Conservation (phyloP, 2,329 filamentous ascomycete species). For the Helotiales sp. region DNA sequence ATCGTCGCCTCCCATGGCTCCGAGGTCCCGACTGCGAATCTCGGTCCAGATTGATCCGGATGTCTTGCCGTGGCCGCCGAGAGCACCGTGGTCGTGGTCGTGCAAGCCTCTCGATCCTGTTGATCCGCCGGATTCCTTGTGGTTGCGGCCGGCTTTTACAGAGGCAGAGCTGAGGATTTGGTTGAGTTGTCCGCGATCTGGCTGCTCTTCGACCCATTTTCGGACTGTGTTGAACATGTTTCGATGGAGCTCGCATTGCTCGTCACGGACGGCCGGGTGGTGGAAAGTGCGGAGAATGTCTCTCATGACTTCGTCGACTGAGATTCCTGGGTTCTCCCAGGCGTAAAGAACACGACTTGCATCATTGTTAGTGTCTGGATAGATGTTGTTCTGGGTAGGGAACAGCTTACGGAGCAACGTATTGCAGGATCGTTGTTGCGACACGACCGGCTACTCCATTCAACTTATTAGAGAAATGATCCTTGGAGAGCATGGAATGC, state of each 20-base stretch:
- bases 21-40: slow-evolving; percentile 62
- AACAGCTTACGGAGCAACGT: slow-evolving; percentile 71
- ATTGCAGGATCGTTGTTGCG: slow-evolving; percentile 79
- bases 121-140: slow-evolving; percentile 47
- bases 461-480: slow-evolving; percentile 80
- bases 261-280: slow-evolving; percentile 82
- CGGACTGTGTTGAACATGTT: slow-evolving; percentile 89
- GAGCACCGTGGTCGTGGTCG: slow-evolving; percentile 42
- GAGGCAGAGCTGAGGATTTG: slow-evolving; percentile 80
- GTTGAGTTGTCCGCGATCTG: slow-evolving; percentile 72
- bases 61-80: slow-evolving; percentile 59
- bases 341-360: slow-evolving; percentile 79
- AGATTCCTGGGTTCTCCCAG: slow-evolving; percentile 86
- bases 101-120: slow-evolving; percentile 44
- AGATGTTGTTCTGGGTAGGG: slow-evolving; percentile 47
- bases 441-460: slow-evolving; percentile 79
- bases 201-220: slow-evolving; percentile 75
- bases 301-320: slow-evolving; percentile 80
- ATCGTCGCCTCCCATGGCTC: slow-evolving; percentile 58
- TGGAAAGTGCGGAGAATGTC: slow-evolving; percentile 87
- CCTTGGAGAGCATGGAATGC: slow-evolving; percentile 82
- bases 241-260: slow-evolving; percentile 77
- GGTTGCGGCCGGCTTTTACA: slow-evolving; percentile 83
- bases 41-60: slow-evolving; percentile 65
- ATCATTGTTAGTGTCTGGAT: slow-evolving; percentile 33